A percentile compares a stretch with the other conserved stretches of the same genome.
These are phyloP conservation scores for Calocera viscosa DNA, from an alignment of 768 basidiomycete genomes.

Conservation along the genomic window DNA sequence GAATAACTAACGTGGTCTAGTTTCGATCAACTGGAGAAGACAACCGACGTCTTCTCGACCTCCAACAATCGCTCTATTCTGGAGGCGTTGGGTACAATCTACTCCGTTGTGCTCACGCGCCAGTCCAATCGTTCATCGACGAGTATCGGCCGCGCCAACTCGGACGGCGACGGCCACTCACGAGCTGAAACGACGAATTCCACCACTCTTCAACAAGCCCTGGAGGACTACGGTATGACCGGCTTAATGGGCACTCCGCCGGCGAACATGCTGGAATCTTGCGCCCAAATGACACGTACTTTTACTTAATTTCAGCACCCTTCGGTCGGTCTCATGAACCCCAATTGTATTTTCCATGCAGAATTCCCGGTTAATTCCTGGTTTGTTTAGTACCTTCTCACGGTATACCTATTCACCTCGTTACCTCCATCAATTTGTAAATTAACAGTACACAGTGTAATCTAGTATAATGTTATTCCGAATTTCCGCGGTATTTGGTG, in stretches of 20 bases:
- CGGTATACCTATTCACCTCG: no score
- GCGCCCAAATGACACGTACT: background rate
- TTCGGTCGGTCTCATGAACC: background rate
- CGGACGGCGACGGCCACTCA: background rate
- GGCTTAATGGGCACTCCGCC: background rate
- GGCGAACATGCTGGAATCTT: background rate
- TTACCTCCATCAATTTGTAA: no score
- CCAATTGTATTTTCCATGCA: background rate
- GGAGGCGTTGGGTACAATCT: conserved; percentile 58
- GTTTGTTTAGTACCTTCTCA: background rate
- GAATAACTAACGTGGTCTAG: conserved; percentile 29
- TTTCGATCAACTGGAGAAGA: conserved; percentile 65
- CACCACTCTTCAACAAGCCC: background rate
- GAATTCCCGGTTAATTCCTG: background rate
- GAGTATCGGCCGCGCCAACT: background rate
- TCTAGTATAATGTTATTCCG: no score
- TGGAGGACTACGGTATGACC: conserved; percentile 6
- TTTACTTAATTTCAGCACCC: background rate
- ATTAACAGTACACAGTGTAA: no score
- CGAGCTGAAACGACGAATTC: background rate
- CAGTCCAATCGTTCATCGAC: background rate
- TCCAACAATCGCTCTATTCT: conserved; percentile 62
- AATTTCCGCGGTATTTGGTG: no score
- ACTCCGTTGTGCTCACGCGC: conserved; percentile 36
- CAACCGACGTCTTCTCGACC: conserved; percentile 57